Base-by-base conservation (phyloP, 345 rosid genomes). In the Anastatica hierochuntica region DNA sequence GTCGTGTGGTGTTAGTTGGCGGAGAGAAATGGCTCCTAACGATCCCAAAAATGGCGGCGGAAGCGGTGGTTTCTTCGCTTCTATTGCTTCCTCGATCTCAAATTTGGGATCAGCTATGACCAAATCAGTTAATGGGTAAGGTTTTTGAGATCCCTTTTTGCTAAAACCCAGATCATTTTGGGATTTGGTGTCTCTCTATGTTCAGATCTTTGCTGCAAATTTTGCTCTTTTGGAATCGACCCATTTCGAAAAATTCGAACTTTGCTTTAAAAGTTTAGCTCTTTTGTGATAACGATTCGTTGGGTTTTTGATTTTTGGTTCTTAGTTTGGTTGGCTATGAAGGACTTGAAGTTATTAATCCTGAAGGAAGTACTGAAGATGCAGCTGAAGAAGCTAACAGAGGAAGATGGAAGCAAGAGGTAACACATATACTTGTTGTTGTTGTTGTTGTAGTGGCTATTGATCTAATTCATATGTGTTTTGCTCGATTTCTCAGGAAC, bases 391-490 rank as follows among this genome's bases (percentile, higher is more conserved):
- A 92, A 77, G 99, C 99, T 51, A 80, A 54, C 49, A 80, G 44
- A 70, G 99, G 99, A 70, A 81, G 97, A 71, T 92, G 99, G 99
- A 83, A 61, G 53, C 90, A 83, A 60, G 97, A 88, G 90, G 97
- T 83, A 67, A n/a, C 15, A 2, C 54, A 43, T 10, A 19, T 36
- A 10, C 3, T 11, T 23, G 10, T 24, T 24, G 27, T 24, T 24
- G 27, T 24, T 24, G 27, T 24, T 1, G 6, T 3, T 24, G 27
- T 3, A 24, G 6, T 0, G 27, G n/a, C n/a, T n/a, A n/a, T n/a
- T n/a, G n/a, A n/a, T n/a, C n/a, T n/a, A n/a, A n/a, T n/a, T n/a
- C n/a, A n/a, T n/a, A n/a, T n/a, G n/a, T n/a, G n/a, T n/a, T n/a
- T n/a, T n/a, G n/a, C n/a, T n/a, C n/a, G n/a, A n/a, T n/a, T n/a